Evolutionary conservation across 176 grass and related monocot genomes (phyloP).

Genomic region (barley (Hordeum vulgare)): MorexV3_pseudomolecules_assembly NC_058520.1:418627846-418628345

Average conservation of each 20-base stretch:
- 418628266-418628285: slow-evolving; percentile 96
- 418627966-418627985: background rate
- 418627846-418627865: background rate
- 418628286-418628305: slow-evolving; percentile 69
- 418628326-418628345: slow-evolving; percentile 91
- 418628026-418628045: background rate
- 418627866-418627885: background rate
- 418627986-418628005: background rate
- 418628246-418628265: slow-evolving; percentile 99
- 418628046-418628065: background rate
- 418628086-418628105: no score
- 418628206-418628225: slow-evolving; percentile 8
- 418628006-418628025: no score
- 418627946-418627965: background rate
- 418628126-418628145: background rate
- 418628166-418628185: background rate
- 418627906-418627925: background rate
- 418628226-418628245: slow-evolving; percentile 36
- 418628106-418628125: background rate
- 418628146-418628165: background rate
- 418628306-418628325: slow-evolving; percentile 75
- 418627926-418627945: background rate
- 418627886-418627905: background rate
- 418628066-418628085: background rate
- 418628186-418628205: slow-evolving; percentile 2